Base-by-base conservation (phyloP, 352 stramenopile genomes). In the Sclerospora graminicola region DNA sequence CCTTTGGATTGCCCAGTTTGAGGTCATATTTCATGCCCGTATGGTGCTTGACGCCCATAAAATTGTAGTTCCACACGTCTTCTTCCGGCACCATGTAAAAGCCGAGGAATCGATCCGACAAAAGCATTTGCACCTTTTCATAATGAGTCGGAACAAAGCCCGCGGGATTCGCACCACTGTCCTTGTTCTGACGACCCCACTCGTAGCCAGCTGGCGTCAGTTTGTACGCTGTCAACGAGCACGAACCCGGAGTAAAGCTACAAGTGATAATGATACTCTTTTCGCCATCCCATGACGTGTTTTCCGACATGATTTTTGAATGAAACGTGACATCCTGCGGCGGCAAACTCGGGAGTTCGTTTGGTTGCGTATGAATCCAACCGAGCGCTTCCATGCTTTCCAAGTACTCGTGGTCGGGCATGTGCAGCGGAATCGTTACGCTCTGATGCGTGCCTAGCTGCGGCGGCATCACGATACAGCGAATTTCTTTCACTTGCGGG, bases 31-130 rank as follows among this genome's bases (percentile, higher is more conserved):
- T 94, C 95, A 99, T 99, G 28, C 78, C 84, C 15, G 78, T 83
- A 41, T 89, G 97, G 78, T 98, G 95, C 61, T 98, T 99, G 32
- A 99, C 94, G 43, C 96, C 96, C 82, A 98, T 97, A 58, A 99
- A 99, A 60, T 99, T 99, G 75, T 99, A 99, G 70, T 99, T 99
- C 97, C 96, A 99, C 41, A 98, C 71, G 15, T 97, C 90, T 48
- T 98, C 92, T 37, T 98, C 90, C 6, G 97, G 96, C 37, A 99
- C 94, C 90, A 99, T 97, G 71, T 99, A 99, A 66, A 98, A 99
- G 10, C 97, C 97, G 48, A 98, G 79, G 84, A 99, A 99, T 9
- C 95, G 89, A 63, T 99, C 96, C 48, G 89, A 98, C 21, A 99
- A 74, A 41, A 99, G 66, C 93, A 99, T 98, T 68, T 99, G 96